Percentiles rank a stretch among this genome's conserved stretches.
phyloP scores from a whole-genome alignment of 441 rosid species.

The Jatropha podagrica region DNA sequence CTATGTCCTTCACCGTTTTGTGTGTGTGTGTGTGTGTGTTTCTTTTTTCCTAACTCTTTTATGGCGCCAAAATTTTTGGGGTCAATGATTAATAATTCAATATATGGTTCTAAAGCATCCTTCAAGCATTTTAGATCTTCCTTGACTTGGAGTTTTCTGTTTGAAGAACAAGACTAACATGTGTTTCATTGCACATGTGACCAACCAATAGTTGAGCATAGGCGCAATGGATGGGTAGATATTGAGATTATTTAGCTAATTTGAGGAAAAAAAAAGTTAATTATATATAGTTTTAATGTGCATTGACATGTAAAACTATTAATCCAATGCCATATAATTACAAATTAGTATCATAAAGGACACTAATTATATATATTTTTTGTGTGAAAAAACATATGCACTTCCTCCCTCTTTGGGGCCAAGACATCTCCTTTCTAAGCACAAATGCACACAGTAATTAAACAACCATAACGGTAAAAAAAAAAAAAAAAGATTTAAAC shows the following conservation, averaged over 20 bases:
- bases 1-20: conserved; percentile 33
- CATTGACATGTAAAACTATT: too few relatives aligned
- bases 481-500: conserved; percentile 13
- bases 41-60: neutral
- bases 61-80: conserved; percentile 18
- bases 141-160: neutral
- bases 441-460: neutral
- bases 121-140: neutral
- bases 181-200: neutral
- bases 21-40: neutral
- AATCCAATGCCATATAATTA: too few relatives aligned
- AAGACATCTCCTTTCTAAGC: conserved; percentile 2
- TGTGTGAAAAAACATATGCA: too few relatives aligned
- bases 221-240: too few relatives aligned
- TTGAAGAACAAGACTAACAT: neutral
- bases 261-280: too few relatives aligned
- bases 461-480: conserved; percentile 26
- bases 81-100: neutral
- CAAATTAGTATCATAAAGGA: too few relatives aligned
- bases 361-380: too few relatives aligned
- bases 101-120: neutral
- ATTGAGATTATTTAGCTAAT: too few relatives aligned
- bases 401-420: neutral
- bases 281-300: too few relatives aligned
- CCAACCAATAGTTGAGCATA: neutral